phyloP scores from a whole-genome alignment of 768 basidiomycete species.

The Dioszegia hungarica region DNA sequence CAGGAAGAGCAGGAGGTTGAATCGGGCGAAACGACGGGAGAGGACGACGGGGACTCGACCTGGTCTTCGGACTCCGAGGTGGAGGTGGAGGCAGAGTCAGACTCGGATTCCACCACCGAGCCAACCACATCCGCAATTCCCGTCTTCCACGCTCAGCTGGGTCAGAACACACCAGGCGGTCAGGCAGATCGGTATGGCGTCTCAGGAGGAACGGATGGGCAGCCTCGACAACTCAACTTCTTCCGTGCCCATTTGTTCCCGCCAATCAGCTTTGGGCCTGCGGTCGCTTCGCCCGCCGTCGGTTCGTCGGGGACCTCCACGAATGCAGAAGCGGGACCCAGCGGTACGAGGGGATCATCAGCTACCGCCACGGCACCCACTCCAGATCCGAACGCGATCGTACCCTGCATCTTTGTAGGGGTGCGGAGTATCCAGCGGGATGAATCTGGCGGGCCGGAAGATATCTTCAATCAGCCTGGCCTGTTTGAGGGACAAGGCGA shows the following conservation, averaged over 20 bases:
- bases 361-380: background rate
- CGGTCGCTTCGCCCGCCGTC: background rate
- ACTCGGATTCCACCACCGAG: too few relatives aligned
- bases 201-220: constrained; percentile 19
- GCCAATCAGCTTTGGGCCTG: background rate
- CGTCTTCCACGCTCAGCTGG: constrained; percentile 21
- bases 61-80: too few relatives aligned
- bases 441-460: constrained; percentile 22
- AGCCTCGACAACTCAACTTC: constrained; percentile 33
- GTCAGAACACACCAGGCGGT: constrained; percentile 15
- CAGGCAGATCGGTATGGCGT: constrained; percentile 9
- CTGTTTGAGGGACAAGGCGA: constrained; percentile 14
- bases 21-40: background rate
- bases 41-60: too few relatives aligned
- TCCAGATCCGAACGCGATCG: constrained; percentile 17
- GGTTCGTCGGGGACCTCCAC: background rate
- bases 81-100: too few relatives aligned
- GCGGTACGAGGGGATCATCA: background rate
- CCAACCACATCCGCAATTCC: background rate
- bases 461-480: constrained; percentile 26
- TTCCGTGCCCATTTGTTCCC: constrained; percentile 42
- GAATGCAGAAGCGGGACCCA: background rate
- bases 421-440: constrained; percentile 27
- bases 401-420: constrained; percentile 38
- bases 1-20: too few relatives aligned